phyloP scores from a whole-genome alignment of 441 rosid genomes.

The Mallotus repandus region DNA sequence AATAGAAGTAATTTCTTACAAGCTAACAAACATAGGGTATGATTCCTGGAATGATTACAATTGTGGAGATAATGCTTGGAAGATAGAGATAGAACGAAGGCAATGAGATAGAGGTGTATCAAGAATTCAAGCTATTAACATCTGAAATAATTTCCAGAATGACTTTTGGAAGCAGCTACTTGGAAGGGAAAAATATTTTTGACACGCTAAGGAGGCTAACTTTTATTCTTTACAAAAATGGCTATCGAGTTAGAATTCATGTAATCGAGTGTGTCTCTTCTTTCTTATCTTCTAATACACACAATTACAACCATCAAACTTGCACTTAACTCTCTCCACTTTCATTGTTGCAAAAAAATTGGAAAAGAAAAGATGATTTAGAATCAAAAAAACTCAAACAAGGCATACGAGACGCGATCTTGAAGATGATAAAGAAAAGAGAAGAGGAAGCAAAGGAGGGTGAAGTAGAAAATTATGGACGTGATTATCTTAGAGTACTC shows the following conservation, averaged over 20 bases:
- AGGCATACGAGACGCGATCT: constrained; percentile 2
- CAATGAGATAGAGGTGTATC: constrained; percentile 28
- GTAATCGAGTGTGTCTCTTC: neutral
- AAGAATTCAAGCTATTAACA: constrained; percentile 8
- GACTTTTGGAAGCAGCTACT: constrained; percentile 11
- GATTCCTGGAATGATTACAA: constrained; percentile 31
- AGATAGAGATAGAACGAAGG: constrained; percentile 34
- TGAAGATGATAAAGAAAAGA: constrained; percentile 17
- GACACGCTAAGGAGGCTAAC: constrained; percentile 7
- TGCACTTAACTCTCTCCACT: too few relatives aligned
- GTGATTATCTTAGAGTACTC: constrained; percentile 23
- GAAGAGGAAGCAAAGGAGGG: neutral
- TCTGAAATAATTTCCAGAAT: too few relatives aligned
- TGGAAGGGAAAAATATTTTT: constrained; percentile 20
- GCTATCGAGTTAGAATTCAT: constrained; percentile 5
- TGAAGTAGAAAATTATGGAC: neutral
- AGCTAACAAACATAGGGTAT: constrained; percentile 14
- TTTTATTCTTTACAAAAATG: constrained; percentile 1
- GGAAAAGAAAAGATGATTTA: neutral
- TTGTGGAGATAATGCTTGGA: constrained; percentile 37
- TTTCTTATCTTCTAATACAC: too few relatives aligned
- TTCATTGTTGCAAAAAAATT: constrained; percentile 9
- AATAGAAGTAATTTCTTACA: neutral
- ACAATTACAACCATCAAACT: too few relatives aligned
- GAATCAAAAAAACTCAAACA: constrained; percentile 13